These are phyloP conservation scores for Senna tora DNA, from an alignment of 306 rosid species.

Conservation along the genomic window DNA sequence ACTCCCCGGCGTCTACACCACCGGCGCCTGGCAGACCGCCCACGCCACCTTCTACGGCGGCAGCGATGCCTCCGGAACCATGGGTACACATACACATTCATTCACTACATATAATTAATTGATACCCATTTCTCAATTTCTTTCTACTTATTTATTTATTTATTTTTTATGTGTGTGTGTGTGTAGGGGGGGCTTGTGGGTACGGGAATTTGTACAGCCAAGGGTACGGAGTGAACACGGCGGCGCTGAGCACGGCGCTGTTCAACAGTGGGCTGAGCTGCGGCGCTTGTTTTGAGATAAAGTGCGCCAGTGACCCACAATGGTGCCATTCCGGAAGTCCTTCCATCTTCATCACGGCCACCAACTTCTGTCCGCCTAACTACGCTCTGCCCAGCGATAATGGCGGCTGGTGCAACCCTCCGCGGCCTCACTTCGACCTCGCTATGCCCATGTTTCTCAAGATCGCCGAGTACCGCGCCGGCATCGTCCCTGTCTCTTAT, in stretches of 20 bases:
- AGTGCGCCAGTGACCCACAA: constrained; percentile 59
- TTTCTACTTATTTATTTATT: no score
- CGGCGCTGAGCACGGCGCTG: constrained; percentile 83
- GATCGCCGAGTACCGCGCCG: constrained; percentile 81
- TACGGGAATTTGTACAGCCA: constrained; percentile 83
- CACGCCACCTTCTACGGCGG: constrained; percentile 96
- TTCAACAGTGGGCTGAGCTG: constrained; percentile 81
- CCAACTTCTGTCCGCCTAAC: constrained; percentile 87
- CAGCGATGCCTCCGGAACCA: constrained; percentile 86
- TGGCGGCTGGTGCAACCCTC: constrained; percentile 97
- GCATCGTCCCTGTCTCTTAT: constrained; percentile 81
- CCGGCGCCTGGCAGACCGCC: constrained; percentile 67
- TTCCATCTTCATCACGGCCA: constrained; percentile 75
- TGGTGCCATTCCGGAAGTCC: constrained; percentile 88
- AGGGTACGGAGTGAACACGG: constrained; percentile 85
- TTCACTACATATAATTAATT: no score
- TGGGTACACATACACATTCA: no score
- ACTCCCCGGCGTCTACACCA: constrained; percentile 52
- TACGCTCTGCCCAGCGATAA: constrained; percentile 69
- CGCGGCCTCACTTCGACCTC: constrained; percentile 82
- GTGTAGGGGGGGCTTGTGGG: constrained; percentile 86
- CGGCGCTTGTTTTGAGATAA: constrained; percentile 82
- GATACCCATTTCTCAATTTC: no score
- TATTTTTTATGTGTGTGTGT: no score
- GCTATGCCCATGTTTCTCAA: constrained; percentile 92